Evolutionary conservation across 148 eudicot genomes (phyloP), one percentile per base, ranked within the genome.

Genomic region (Agrostemma githago): DNA sequence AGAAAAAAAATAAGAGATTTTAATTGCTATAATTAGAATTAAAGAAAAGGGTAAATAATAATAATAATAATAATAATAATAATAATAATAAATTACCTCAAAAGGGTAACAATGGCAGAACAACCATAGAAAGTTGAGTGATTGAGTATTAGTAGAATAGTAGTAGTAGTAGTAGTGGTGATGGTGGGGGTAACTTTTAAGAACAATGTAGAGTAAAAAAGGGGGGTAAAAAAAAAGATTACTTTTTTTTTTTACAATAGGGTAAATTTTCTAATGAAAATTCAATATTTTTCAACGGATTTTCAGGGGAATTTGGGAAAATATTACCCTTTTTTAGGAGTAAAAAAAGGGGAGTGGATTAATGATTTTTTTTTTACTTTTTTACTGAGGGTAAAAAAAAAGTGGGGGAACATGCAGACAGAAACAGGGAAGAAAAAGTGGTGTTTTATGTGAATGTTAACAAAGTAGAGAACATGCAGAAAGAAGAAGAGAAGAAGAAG

Each of bases 81-180:
- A 3, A 11, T 37, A n/a, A 38, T 1, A 38, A 4, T 26, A 34
- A 10, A 15, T 3, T 12, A 39, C 41, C 41, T 48, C 6, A 5
- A 17, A 17, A n/a, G 34, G 26, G 21, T 20, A 60, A 62, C 37
- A 65, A 65, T 65, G 68, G 68, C 68, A 48, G 68, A 65, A 65
- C 17, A 65, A 65, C 48, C 68, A 65, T 46, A 65, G 34, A 26
- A 26, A 26, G 34, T 26, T 26, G 34, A 26, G 34, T 26, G 1
- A 26, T 26, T 26, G 34, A 26, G 34, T 26, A 26, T 26, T 26
- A 1, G 34, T 26, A 26, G 34, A 26, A 0, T 26, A 1, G 34
- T 26, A 26, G 34, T 26, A 26, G 34, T 26, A 26, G 34, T 26
- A 1, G 34, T 26, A 1, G 34, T 26, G 1, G 34, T 26, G 34